These are phyloP conservation scores for Aspergillus taichungensis DNA, from an alignment of 495 filamentous ascomycete genomes.

Conservation along the genomic window DNA sequence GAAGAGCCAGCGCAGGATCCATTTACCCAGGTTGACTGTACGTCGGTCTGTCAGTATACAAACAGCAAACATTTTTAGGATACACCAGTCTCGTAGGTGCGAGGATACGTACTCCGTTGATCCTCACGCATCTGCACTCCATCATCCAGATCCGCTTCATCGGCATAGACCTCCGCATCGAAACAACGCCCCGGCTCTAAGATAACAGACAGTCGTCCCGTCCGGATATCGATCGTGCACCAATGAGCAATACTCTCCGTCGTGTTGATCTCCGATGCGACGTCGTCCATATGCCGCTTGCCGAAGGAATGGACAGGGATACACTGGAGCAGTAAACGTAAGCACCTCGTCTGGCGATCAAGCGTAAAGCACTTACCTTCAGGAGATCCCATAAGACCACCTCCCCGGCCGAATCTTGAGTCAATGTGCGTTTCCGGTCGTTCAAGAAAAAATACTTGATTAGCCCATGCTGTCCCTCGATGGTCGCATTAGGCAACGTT, in stretches of 20 bases:
- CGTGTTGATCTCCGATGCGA: constrained; percentile 80
- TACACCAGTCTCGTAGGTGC: no score
- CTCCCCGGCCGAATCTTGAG: constrained; percentile 89
- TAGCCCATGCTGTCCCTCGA: constrained; percentile 90
- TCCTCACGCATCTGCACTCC: constrained; percentile 78
- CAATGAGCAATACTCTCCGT: constrained; percentile 83
- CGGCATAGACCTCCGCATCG: constrained; percentile 94
- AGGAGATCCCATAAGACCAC: constrained; percentile 95
- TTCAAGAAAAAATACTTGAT: constrained; percentile 91
- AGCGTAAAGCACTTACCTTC: constrained; percentile 41
- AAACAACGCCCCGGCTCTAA: constrained; percentile 95
- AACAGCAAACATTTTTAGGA: background rate
- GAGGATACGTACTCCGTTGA: constrained; percentile 67
- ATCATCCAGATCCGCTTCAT: constrained; percentile 68
- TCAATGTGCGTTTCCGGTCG: constrained; percentile 80
- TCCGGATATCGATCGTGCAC: constrained; percentile 90
- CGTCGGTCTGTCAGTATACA: constrained; percentile 9
- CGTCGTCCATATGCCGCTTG: constrained; percentile 87
- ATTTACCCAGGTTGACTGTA: constrained; percentile 93
- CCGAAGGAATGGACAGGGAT: constrained; percentile 78
- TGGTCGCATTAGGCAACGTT: constrained; percentile 70
- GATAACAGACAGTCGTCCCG: constrained; percentile 80
- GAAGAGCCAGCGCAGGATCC: constrained; percentile 91
- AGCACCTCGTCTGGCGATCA: background rate
- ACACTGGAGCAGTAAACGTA: constrained; percentile 46